Evolutionary conservation across 1,284 basidiomycete genomes (phyloP).

Genomic region (Cryptococcus depauperatus): DNA sequence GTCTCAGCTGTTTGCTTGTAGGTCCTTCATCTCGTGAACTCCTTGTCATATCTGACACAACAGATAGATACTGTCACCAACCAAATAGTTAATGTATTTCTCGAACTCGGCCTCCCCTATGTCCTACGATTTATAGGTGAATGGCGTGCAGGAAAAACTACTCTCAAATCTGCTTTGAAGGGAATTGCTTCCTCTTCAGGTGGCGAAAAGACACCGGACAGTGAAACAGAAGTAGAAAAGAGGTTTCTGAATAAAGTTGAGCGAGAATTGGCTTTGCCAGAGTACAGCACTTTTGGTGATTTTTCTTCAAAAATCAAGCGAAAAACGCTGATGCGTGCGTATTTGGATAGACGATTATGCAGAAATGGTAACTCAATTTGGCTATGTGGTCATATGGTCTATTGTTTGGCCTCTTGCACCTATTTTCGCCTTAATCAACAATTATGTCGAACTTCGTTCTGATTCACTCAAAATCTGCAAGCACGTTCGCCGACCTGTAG

Average conservation of each 20-base stretch:
- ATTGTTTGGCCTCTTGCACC: conserved; percentile 91
- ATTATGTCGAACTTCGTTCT: conserved; percentile 81
- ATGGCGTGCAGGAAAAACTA: conserved; percentile 48
- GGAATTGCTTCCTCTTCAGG: conserved; percentile 5
- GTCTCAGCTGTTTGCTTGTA: conserved; percentile 80
- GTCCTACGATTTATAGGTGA: conserved; percentile 58
- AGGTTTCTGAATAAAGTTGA: conserved; percentile 60
- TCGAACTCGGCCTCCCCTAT: conserved; percentile 78
- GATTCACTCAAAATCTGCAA: conserved; percentile 93
- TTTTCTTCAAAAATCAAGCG: background rate
- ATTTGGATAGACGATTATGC: conserved; percentile 61
- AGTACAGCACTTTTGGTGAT: conserved; percentile 63
- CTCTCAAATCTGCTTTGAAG: conserved; percentile 28
- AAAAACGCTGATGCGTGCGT: background rate
- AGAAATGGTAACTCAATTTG: conserved; percentile 91
- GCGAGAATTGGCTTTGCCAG: conserved; percentile 67
- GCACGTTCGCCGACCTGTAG: conserved; percentile 76
- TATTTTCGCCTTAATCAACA: conserved; percentile 51
- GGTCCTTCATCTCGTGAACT: conserved; percentile 13
- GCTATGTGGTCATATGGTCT: conserved; percentile 84
- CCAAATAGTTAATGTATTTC: conserved; percentile 73
- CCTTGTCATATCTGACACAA: background rate
- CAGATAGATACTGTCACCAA: conserved; percentile 74
- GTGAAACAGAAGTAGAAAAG: conserved; percentile 31
- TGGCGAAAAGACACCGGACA: conserved; percentile 12